phyloP scores from a whole-genome alignment of 2,329 filamentous ascomycete species.

The Penicillium vulpinum region DNA sequence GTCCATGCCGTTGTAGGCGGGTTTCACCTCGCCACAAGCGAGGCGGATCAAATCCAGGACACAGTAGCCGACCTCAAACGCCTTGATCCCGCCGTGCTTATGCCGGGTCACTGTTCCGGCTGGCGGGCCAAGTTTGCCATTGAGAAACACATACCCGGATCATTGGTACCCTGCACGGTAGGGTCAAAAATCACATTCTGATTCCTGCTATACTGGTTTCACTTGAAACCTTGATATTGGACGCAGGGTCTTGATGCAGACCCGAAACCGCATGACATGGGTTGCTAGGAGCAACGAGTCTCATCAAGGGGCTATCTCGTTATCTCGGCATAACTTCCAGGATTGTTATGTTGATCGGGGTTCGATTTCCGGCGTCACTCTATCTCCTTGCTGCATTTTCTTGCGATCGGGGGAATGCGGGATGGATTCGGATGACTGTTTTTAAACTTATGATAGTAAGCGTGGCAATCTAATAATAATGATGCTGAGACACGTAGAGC shows the following conservation, averaged over 20 bases:
- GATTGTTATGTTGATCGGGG: background rate
- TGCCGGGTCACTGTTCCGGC: conserved; percentile 58
- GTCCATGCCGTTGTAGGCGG: conserved; percentile 56
- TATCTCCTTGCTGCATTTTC: conserved; percentile 21
- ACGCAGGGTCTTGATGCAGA: conserved; percentile 10
- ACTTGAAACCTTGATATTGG: conserved; percentile 1
- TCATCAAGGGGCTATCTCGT: conserved; percentile 11
- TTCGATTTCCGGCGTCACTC: conserved; percentile 8
- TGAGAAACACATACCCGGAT: conserved; percentile 53
- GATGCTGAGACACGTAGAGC: background rate
- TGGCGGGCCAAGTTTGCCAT: conserved; percentile 58
- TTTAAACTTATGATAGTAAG: background rate
- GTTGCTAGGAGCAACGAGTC: conserved; percentile 17
- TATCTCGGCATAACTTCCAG: conserved; percentile 18
- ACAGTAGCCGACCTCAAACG: conserved; percentile 52
- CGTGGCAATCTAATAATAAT: background rate
- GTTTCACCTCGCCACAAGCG: conserved; percentile 54
- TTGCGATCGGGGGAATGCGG: conserved; percentile 15
- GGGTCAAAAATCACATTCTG: conserved; percentile 47
- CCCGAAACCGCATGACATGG: conserved; percentile 12
- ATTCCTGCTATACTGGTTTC: background rate
- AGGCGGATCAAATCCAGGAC: conserved; percentile 44
- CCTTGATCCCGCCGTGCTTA: conserved; percentile 50
- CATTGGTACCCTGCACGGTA: conserved; percentile 53
- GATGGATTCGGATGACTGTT: background rate